phyloP scores from a whole-genome alignment of 345 rosid species.

The Camelina sativa region DNA sequence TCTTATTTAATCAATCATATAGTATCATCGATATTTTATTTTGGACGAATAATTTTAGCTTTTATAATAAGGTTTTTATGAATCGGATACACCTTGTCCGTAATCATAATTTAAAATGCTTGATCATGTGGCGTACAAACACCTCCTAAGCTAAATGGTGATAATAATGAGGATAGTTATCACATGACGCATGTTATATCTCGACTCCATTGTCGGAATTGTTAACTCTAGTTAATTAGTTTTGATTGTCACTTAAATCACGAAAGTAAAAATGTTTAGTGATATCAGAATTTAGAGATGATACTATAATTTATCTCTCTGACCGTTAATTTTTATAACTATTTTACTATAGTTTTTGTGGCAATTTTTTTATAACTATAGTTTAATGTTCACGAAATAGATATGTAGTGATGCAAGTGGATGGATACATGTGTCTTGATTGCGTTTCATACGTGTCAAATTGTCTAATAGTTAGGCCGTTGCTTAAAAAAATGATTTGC shows the following conservation, averaged over 20 bases:
- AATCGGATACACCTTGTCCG: background rate
- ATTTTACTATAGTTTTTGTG: background rate
- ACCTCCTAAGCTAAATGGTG: constrained; percentile 20
- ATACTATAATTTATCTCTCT: background rate
- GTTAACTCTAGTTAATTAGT: no score
- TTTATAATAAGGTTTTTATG: constrained; percentile 5
- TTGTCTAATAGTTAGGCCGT: constrained; percentile 33
- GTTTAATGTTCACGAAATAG: background rate
- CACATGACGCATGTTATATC: constrained; percentile 42
- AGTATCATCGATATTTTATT: background rate
- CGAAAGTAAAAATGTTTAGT: no score
- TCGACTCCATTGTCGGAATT: constrained; percentile 32
- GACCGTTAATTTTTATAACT: background rate
- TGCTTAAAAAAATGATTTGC: constrained; percentile 13
- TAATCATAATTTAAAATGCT: background rate
- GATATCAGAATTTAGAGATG: no score
- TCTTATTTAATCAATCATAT: background rate
- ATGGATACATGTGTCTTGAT: constrained; percentile 15
- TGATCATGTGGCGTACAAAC: constrained; percentile 34
- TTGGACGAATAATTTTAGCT: background rate
- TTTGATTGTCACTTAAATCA: no score
- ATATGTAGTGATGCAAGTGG: background rate
- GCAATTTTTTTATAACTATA: background rate
- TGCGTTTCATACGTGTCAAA: constrained; percentile 19
- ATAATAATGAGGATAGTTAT: background rate